These are phyloP conservation scores for Cytospora piceae DNA, from an alignment of 2,329 filamentous ascomycete genomes.

Conservation along the genomic window DNA sequence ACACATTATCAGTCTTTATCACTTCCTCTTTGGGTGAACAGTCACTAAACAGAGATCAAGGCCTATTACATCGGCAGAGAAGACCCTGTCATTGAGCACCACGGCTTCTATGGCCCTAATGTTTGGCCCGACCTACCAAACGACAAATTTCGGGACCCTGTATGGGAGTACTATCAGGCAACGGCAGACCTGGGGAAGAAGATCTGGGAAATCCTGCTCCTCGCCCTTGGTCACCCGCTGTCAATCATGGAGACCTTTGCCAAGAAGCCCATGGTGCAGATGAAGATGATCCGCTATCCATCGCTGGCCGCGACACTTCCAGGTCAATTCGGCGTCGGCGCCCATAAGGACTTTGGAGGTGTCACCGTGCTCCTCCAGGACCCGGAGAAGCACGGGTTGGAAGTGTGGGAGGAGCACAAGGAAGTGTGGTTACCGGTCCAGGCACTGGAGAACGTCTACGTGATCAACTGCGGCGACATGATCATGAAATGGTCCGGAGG, in stretches of 20 bases:
- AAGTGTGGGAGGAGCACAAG: slow-evolving; percentile 32
- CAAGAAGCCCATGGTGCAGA: slow-evolving; percentile 32
- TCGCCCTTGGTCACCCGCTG: slow-evolving; percentile 33
- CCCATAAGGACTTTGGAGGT: slow-evolving; percentile 37
- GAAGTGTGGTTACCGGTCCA: slow-evolving; percentile 33
- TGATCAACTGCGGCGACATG: slow-evolving; percentile 36
- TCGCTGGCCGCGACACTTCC: slow-evolving; percentile 3
- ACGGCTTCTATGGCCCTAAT: slow-evolving; percentile 39
- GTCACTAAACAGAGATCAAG: slow-evolving; percentile 12
- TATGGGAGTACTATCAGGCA: slow-evolving; percentile 35
- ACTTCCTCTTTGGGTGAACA: background rate
- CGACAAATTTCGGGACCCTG: slow-evolving; percentile 37
- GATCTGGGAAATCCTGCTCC: slow-evolving; percentile 36
- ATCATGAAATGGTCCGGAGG: slow-evolving; percentile 31
- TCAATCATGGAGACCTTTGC: slow-evolving; percentile 32
- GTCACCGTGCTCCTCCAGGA: slow-evolving; percentile 36
- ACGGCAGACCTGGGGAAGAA: slow-evolving; percentile 33
- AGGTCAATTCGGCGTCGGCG: slow-evolving; percentile 34
- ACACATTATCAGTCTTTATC: no score
- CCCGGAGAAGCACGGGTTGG: slow-evolving; percentile 34
- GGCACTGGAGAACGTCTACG: slow-evolving; percentile 31
- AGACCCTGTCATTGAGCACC: slow-evolving; percentile 33
- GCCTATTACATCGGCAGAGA: slow-evolving; percentile 35
- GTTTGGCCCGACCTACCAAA: slow-evolving; percentile 39
- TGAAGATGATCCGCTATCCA: slow-evolving; percentile 35